Evolutionary conservation across 148 eudicot genomes (phyloP).

Genomic region (Amaranthus palmeri): DNA sequence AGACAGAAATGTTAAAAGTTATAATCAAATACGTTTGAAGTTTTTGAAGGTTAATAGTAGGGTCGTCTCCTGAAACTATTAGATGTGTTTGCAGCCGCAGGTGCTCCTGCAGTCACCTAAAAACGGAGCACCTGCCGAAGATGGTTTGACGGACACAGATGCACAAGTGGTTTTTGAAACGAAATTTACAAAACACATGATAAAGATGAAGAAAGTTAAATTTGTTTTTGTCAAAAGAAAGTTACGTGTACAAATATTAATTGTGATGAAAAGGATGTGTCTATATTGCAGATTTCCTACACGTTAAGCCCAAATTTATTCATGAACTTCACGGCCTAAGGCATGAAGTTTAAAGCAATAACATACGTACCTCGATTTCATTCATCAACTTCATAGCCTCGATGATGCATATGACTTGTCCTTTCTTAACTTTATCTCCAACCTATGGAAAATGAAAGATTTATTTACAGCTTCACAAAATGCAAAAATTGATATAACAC

Average conservation of each 20-base stretch:
- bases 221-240: too few relatives aligned
- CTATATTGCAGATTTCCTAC: not conserved
- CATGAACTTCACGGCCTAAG: not conserved
- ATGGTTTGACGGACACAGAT: too few relatives aligned
- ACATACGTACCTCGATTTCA: conserved; percentile 64
- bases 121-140: too few relatives aligned
- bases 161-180: too few relatives aligned
- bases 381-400: conserved; percentile 96
- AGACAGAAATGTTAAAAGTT: not conserved
- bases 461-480: not conserved
- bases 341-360: not conserved
- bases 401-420: conserved; percentile 71
- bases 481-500: not conserved
- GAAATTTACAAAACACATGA: too few relatives aligned
- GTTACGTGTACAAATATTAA: too few relatives aligned
- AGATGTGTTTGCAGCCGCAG: too few relatives aligned
- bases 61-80: too few relatives aligned
- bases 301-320: not conserved
- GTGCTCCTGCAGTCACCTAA: too few relatives aligned
- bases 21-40: not conserved
- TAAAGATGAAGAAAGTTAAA: too few relatives aligned
- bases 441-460: conserved; percentile 32
- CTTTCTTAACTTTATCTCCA: conserved; percentile 78
- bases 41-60: not conserved
- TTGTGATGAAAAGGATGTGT: not conserved